Evolutionary conservation across 352 stramenopile genomes (phyloP), one percentile per base, ranked within the genome.

Genomic region (Globisporangium orthogonon): DNA sequence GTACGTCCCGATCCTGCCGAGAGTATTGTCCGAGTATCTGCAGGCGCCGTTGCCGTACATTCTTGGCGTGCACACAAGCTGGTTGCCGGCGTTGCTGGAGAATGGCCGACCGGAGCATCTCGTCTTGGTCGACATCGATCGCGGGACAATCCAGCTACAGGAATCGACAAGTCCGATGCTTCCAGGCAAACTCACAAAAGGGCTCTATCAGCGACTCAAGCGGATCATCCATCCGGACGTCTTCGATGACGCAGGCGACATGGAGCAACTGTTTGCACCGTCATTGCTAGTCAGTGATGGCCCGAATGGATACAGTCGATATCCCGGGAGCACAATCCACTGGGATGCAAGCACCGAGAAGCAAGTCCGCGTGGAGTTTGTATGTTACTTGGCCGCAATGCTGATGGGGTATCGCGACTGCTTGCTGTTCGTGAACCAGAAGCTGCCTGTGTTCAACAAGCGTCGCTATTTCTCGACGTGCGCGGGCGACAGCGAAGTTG

Each of bases 381-480:
- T 87, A 41, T 86, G 78, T 52, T 94, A 83, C 39, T 44, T 91
- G 14, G 73, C 80, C 5, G 66, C 80, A 1, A 73, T 89, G 51
- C 50, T 94, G 5, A 78, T 74, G 63, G 84, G 84, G 28, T 94
- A 94, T 46, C 84, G 81, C 18, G 84, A 91, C 41, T 94, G 84
- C n/a, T 49, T 94, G 23, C 89, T 94, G 49, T 94, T 91, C 47
- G 84, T 94, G 23, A 91, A 94, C 52, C 81, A 90, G 45, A 86
- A 87, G 50, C 70, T 94, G 9, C 82, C 84, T 3, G 84, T 94
- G n/a, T 94, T 94, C 60, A 91, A 94, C 71, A 91, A 94, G 58
- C 79, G 82, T 2, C 70, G 84, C 1, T 94, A 91, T 61, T 84
- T 91, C 44, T 62, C 83, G 11, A 89, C 64, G 18, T 72, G 78